Conservation (phyloP, 495 filamentous ascomycete species). For the Apiosordaria backusii region DNA sequence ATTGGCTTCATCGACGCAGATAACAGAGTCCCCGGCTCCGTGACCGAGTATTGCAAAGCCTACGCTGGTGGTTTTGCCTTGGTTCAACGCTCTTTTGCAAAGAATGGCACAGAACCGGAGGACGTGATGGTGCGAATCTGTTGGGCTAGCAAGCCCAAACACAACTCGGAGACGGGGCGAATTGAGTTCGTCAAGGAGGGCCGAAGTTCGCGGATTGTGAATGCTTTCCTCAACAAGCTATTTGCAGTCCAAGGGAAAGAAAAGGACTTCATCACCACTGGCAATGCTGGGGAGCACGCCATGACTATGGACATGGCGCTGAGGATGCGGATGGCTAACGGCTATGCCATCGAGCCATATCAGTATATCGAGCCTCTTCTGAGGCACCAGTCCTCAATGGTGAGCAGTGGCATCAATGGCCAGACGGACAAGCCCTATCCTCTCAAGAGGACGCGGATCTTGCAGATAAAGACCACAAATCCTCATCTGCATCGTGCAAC, state of each 20-base stretch:
- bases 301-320: constrained; percentile 31
- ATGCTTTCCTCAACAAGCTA: constrained; percentile 29
- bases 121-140: constrained; percentile 31
- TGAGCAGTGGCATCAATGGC: neutral
- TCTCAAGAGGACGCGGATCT: constrained; percentile 13
- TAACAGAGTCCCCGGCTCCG: constrained; percentile 21
- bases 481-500: constrained; percentile 28
- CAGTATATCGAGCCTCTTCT: constrained; percentile 29
- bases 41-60: constrained; percentile 29
- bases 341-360: constrained; percentile 36
- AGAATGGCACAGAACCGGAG: neutral
- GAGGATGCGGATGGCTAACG: constrained; percentile 27
- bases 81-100: neutral
- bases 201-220: constrained; percentile 29
- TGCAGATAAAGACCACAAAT: constrained; percentile 30
- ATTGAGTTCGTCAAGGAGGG: constrained; percentile 24
- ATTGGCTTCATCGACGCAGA: constrained; percentile 36
- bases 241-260: constrained; percentile 6
- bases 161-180: constrained; percentile 5
- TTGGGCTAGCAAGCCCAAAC: constrained; percentile 33
- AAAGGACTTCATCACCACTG: constrained; percentile 22
- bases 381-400: neutral
- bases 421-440: neutral
- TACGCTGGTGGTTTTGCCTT: constrained; percentile 32
- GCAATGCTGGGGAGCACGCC: constrained; percentile 35